These are phyloP conservation scores for Annulohypoxylon bovei DNA, from an alignment of 495 filamentous ascomycete species.

Conservation along the genomic window DNA sequence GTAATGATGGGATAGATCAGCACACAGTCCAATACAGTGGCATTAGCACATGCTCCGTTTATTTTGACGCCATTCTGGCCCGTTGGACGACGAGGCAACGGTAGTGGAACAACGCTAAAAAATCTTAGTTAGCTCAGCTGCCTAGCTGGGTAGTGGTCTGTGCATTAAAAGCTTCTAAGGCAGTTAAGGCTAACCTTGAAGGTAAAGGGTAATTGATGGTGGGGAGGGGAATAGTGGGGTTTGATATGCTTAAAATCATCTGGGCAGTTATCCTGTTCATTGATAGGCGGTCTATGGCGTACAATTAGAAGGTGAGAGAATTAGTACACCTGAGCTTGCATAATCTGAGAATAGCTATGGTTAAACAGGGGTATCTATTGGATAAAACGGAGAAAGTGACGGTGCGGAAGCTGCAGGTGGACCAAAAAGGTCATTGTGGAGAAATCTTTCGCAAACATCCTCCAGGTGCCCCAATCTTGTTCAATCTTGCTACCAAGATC, in stretches of 20 bases:
- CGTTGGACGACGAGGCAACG: constrained; percentile 40
- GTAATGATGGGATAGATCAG: too few species aligned
- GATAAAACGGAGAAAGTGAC: constrained; percentile 42
- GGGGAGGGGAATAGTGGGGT: constrained; percentile 29
- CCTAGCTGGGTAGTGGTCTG: constrained; percentile 12
- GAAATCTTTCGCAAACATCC: constrained; percentile 36
- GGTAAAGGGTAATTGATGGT: constrained; percentile 1
- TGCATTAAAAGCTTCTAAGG: constrained; percentile 10
- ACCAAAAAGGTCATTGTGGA: constrained; percentile 41
- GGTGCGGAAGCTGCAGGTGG: constrained; percentile 39
- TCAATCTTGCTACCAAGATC: constrained; percentile 20
- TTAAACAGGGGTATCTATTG: constrained; percentile 30
- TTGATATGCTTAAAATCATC: constrained; percentile 31
- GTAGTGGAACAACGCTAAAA: background rate
- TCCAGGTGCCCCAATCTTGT: constrained; percentile 21
- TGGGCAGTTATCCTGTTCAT: background rate
- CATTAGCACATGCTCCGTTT: too few species aligned
- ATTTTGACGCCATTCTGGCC: too few species aligned
- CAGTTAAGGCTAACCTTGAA: background rate
- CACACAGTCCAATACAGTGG: too few species aligned
- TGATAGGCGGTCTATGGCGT: constrained; percentile 22
- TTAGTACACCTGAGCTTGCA: constrained; percentile 31
- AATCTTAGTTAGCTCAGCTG: background rate
- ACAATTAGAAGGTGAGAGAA: constrained; percentile 16
- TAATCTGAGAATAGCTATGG: constrained; percentile 15